A percentile compares a stretch with the other conserved stretches of the same genome.
Evolutionary conservation across 176 grass and related monocot genomes (phyloP).

Genomic region (Hyparrhenia diplandra): DNA sequence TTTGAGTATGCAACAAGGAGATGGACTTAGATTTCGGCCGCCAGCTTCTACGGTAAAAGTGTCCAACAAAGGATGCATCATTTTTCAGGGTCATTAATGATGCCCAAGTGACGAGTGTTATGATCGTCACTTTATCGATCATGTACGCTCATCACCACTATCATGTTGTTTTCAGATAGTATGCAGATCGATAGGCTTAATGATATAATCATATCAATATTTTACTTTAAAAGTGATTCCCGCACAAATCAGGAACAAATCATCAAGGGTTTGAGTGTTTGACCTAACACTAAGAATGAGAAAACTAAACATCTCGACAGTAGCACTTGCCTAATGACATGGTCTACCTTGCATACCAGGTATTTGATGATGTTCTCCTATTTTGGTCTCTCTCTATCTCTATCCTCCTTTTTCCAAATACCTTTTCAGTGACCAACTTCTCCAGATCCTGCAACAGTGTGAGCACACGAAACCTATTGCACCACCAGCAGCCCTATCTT

Average conservation of each 20-base stretch:
- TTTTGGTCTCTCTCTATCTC: not conserved
- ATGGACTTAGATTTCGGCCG: too few species aligned
- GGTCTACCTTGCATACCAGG: not conserved
- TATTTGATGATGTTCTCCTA: not conserved
- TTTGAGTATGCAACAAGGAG: too few species aligned
- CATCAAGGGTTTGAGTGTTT: not conserved
- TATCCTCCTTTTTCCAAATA: not conserved
- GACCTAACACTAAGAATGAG: not conserved
- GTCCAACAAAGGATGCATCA: too few species aligned
- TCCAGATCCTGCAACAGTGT: not conserved
- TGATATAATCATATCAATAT: not conserved
- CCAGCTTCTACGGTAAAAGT: too few species aligned
- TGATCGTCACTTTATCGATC: too few species aligned
- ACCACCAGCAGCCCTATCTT: slow-evolving; percentile 23
- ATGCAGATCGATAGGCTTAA: too few species aligned
- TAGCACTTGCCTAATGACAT: not conserved
- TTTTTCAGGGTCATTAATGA: too few species aligned
- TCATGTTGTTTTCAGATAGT: too few species aligned
- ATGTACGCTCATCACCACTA: too few species aligned
- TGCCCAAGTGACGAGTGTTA: too few species aligned
- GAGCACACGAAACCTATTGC: slow-evolving; percentile 34
- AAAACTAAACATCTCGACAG: not conserved
- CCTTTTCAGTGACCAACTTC: not conserved
- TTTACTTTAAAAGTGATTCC: not conserved
- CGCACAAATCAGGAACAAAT: not conserved